Evolutionary conservation across 2,329 filamentous ascomycete species (phyloP), one percentile per base, ranked within the genome.

Genomic region (Epichloe sylvatica): DNA sequence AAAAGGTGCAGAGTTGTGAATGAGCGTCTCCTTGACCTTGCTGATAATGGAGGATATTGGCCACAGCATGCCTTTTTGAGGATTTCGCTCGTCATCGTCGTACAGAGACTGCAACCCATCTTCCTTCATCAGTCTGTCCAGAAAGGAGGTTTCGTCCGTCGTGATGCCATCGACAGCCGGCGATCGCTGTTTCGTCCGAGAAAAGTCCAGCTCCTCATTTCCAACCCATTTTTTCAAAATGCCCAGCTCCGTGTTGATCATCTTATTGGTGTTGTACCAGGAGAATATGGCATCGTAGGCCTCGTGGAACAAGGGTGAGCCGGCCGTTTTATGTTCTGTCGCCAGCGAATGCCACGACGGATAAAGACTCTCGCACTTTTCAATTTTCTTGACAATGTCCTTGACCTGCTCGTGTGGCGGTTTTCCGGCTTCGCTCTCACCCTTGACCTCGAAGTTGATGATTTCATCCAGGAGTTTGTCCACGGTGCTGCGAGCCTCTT

Each of bases 201-300:
- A 81, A 62, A 97, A 98, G 66, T 97, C 89, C 38, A 98, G 77
- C 61, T 95, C 90, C 37, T 90, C 82, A 61, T 98, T 98, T 49
- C 92, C 92, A 25, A 98, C 92, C 92, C 92, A 98, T 54, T 84
- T 89, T 65, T 92, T 90, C 54, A 98, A 68, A 55, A 97, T 90
- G 13, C 82, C 81, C 52, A 98, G 77, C 65, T 98, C 87, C 2
- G 87, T 95, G 64, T 94, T 95, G 73, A 98, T 97, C 62, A 95
- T 81, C 62, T 91, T 83, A 34, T 90, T 96, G 47, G 90, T 96
- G 67, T 97, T 98, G 72, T 95, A 84, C 92, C 92, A 98, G 3
- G 91, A 83, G 53, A 95, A 81, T 56, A 98, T 84, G 45, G 91
- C 84, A 62, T 94, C 86, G 60, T 85, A 92, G 30, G 88, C 88